These are phyloP conservation scores for Candida gorgasii DNA, from an alignment of 805 yeast species.

Conservation along the genomic window DNA sequence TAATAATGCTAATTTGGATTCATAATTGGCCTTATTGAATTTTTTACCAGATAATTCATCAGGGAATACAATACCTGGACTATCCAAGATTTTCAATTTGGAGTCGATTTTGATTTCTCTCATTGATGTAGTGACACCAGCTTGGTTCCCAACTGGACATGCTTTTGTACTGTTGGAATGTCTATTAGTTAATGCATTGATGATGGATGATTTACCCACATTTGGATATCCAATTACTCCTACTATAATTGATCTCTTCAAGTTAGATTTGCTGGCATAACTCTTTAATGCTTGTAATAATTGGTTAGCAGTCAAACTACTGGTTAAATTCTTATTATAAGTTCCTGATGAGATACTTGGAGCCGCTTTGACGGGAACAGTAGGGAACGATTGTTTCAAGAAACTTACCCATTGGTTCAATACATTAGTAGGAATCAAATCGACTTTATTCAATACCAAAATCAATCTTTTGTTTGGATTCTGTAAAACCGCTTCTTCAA, in stretches of 20 bases:
- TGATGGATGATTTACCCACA: slow-evolving; percentile 93
- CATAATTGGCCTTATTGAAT: slow-evolving; percentile 60
- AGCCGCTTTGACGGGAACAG: slow-evolving; percentile 84
- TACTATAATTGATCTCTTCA: slow-evolving; percentile 86
- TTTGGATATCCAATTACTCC: slow-evolving; percentile 98
- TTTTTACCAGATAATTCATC: slow-evolving; percentile 47
- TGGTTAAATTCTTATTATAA: slow-evolving; percentile 73
- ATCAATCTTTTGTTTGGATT: slow-evolving; percentile 82
- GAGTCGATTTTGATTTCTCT: slow-evolving; percentile 92
- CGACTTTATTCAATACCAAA: slow-evolving; percentile 86
- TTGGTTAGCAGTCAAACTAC: slow-evolving; percentile 67
- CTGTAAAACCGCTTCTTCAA: slow-evolving; percentile 85
- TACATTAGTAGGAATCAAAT: slow-evolving; percentile 83
- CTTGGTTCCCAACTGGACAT: slow-evolving; percentile 96
- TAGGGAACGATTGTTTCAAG: slow-evolving; percentile 82
- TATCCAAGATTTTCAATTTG: slow-evolving; percentile 84
- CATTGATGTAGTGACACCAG: slow-evolving; percentile 92
- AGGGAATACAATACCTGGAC: slow-evolving; percentile 98
- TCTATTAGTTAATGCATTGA: slow-evolving; percentile 82
- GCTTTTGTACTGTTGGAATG: slow-evolving; percentile 66
- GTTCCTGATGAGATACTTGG: slow-evolving; percentile 69
- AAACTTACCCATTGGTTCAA: slow-evolving; percentile 82
- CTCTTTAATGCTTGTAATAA: slow-evolving; percentile 80
- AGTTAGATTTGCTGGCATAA: slow-evolving; percentile 78
- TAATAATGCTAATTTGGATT: slow-evolving; percentile 84